Percentiles rank a stretch among this genome's conserved stretches.
Conservation (phyloP, 1,284 basidiomycete species). For the Ceratobasidium sp. region DNA sequence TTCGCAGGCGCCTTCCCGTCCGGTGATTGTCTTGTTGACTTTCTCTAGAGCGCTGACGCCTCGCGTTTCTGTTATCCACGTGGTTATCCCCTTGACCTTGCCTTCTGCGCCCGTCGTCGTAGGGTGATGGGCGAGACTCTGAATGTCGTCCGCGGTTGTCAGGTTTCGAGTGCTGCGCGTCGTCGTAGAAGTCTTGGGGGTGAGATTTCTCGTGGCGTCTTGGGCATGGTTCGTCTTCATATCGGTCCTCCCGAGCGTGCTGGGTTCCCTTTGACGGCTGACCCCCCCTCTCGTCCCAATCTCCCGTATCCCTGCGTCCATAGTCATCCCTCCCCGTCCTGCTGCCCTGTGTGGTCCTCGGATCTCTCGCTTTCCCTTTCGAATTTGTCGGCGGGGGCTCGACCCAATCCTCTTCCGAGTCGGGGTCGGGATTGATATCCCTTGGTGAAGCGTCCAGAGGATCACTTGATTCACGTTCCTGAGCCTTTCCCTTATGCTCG, state of each 20-base stretch:
- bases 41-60: background rate
- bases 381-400: conserved; percentile 19
- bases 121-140: background rate
- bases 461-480: conserved; percentile 9
- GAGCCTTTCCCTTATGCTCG: background rate
- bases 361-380: background rate
- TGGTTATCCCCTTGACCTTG: background rate
- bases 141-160: background rate
- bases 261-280: background rate
- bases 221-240: background rate
- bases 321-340: background rate
- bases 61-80: background rate
- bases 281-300: background rate
- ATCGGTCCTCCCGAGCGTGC: background rate
- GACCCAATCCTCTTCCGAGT: conserved; percentile 29
- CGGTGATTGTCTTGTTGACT: background rate
- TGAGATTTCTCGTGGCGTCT: background rate
- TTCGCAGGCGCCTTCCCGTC: background rate
- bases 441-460: conserved; percentile 41
- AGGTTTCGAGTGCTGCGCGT: background rate
- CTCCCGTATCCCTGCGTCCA: background rate
- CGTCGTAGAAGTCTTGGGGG: background rate
- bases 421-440: background rate
- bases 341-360: background rate
- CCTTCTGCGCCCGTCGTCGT: background rate